phyloP scores from a whole-genome alignment of 202 grass and related monocot species.

The Setaria italica region DNA sequence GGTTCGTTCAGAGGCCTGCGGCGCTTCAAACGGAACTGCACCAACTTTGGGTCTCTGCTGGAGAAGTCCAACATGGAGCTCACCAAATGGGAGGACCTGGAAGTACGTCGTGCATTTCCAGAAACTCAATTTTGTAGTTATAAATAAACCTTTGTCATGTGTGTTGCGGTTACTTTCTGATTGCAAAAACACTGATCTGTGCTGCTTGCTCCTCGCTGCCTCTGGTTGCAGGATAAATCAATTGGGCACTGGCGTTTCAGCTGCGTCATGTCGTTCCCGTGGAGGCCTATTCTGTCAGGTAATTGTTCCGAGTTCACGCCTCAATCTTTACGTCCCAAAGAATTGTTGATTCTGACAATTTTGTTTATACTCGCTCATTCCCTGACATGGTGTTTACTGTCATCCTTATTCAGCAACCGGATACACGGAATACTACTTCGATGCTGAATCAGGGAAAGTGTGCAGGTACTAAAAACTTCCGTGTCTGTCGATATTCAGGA shows the following conservation, averaged over 20 bases:
- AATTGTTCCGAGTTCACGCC: neutral
- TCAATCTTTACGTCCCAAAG: neutral
- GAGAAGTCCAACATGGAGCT: slow-evolving; percentile 95
- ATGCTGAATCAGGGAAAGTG: slow-evolving; percentile 70
- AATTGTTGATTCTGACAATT: neutral
- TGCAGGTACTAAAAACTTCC: slow-evolving; percentile 62
- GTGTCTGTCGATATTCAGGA: neutral
- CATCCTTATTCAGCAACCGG: slow-evolving; percentile 66
- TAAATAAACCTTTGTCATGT: neutral
- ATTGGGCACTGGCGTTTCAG: slow-evolving; percentile 94
- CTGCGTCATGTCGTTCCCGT: slow-evolving; percentile 97
- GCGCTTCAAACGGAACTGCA: slow-evolving; percentile 90
- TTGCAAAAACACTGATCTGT: neutral
- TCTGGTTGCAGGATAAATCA: slow-evolving; percentile 76
- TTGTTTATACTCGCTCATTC: neutral
- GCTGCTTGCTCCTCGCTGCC: neutral
- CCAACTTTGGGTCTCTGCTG: slow-evolving; percentile 86
- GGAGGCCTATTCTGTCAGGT: slow-evolving; percentile 96
- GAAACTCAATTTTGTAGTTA: neutral
- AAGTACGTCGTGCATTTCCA: slow-evolving; percentile 39
- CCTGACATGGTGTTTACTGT: neutral
- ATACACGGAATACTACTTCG: slow-evolving; percentile 91
- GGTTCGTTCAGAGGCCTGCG: slow-evolving; percentile 81
- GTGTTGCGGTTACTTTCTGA: neutral
- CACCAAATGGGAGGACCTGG: slow-evolving; percentile 84